A percentile compares a stretch with the other conserved stretches of the same genome.
These are phyloP conservation scores for Juglanconis juglandina DNA, from an alignment of 2,329 filamentous ascomycete genomes.

Conservation along the genomic window DNA sequence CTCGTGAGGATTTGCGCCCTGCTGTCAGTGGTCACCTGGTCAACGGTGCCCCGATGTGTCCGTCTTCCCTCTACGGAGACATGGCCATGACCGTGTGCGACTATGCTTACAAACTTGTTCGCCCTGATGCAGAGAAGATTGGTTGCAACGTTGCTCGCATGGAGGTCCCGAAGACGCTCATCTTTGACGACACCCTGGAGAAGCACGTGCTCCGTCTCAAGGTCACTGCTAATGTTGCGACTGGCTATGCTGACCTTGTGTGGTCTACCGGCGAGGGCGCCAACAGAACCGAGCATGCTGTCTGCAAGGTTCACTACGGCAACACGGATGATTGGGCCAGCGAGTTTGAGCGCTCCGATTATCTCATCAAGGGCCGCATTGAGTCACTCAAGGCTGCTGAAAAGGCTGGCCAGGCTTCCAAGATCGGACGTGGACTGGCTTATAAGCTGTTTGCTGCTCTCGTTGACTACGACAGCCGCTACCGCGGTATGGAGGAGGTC, in stretches of 20 bases:
- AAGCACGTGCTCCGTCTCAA: conserved; percentile 60
- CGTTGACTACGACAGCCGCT: conserved; percentile 54
- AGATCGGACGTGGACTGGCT: conserved; percentile 70
- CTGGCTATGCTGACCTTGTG: conserved; percentile 51
- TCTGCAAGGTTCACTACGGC: conserved; percentile 60
- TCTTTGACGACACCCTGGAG: conserved; percentile 45
- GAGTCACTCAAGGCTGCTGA: conserved; percentile 58
- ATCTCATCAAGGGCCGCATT: conserved; percentile 64
- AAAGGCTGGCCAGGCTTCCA: conserved; percentile 63
- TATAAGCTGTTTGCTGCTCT: conserved; percentile 66
- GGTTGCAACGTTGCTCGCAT: conserved; percentile 64
- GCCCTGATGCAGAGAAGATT: conserved; percentile 52
- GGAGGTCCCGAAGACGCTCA: conserved; percentile 68
- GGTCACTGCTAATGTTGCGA: conserved; percentile 55
- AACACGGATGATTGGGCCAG: conserved; percentile 57
- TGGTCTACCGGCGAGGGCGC: conserved; percentile 60
- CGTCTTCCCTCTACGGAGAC: conserved; percentile 53
- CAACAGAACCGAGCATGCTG: conserved; percentile 58
- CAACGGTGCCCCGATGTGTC: conserved; percentile 63
- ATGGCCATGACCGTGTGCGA: conserved; percentile 55
- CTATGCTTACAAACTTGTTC: conserved; percentile 63
- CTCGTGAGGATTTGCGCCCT: conserved; percentile 57
- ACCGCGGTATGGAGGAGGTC: conserved; percentile 57
- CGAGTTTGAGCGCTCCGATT: conserved; percentile 65
- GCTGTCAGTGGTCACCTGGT: conserved; percentile 64